These are phyloP conservation scores for Solanum habrochaites DNA, from an alignment of 257 asterid genomes.

Conservation along the genomic window DNA sequence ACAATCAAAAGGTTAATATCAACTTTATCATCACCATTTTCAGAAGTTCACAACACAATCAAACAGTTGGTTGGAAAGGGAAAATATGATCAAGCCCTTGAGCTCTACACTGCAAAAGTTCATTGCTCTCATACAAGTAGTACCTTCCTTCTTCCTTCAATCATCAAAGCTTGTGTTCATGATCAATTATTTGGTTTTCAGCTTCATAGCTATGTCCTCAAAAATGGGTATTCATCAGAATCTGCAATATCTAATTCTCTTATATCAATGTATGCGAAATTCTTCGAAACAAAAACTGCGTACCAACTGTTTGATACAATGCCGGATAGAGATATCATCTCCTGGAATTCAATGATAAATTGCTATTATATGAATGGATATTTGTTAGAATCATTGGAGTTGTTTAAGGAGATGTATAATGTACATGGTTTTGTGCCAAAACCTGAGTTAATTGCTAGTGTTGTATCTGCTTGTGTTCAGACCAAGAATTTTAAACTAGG, in stretches of 20 bases:
- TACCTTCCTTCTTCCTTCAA: slow-evolving; percentile 49
- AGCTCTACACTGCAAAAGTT: slow-evolving; percentile 26
- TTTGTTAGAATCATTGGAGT: slow-evolving; percentile 22
- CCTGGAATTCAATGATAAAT: slow-evolving; percentile 57
- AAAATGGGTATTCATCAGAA: slow-evolving; percentile 46
- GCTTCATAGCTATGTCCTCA: slow-evolving; percentile 42
- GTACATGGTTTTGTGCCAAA: slow-evolving; percentile 30
- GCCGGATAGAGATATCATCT: slow-evolving; percentile 41
- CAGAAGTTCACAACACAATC: slow-evolving; percentile 16
- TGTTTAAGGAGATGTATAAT: slow-evolving; percentile 36
- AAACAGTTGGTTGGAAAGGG: slow-evolving; percentile 24
- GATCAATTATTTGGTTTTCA: slow-evolving; percentile 28
- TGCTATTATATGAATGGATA: slow-evolving; percentile 46
- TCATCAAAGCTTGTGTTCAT: slow-evolving; percentile 51
- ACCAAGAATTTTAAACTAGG: slow-evolving; percentile 36
- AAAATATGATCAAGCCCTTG: slow-evolving; percentile 27
- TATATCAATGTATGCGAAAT: slow-evolving; percentile 42
- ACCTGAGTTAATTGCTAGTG: slow-evolving; percentile 56
- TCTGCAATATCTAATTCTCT: slow-evolving; percentile 45
- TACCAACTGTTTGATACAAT: slow-evolving; percentile 47
- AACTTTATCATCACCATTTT: background rate
- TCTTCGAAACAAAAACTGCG: slow-evolving; percentile 15
- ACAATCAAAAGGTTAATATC: slow-evolving; percentile 20
- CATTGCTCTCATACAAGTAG: slow-evolving; percentile 34
- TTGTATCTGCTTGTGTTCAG: slow-evolving; percentile 37